Percentiles rank a stretch among this genome's conserved stretches.
Evolutionary conservation across 495 filamentous ascomycete species (phyloP).

Genomic region (Chaetomium fimeti): DNA sequence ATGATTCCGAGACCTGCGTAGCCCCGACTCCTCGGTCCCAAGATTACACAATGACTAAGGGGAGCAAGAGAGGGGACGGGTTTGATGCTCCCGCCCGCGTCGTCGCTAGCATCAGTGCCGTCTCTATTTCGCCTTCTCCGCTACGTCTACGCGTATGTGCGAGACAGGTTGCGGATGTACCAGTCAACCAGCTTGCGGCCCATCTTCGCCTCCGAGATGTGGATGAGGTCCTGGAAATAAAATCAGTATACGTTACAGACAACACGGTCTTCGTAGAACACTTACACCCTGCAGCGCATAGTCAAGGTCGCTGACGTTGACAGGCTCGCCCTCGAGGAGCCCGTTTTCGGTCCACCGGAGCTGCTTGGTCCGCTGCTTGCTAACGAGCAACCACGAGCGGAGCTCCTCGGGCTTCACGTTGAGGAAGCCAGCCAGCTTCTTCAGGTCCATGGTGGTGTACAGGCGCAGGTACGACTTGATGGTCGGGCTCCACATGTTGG

Average conservation of each 20-base stretch:
- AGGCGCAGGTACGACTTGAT: conserved; percentile 97
- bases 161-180: conserved; percentile 94
- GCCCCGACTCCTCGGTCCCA: conserved; percentile 5
- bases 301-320: conserved; percentile 88
- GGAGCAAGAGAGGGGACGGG: not conserved
- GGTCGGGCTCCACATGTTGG: conserved; percentile 91
- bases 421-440: conserved; percentile 95
- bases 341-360: conserved; percentile 89
- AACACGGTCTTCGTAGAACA: conserved; percentile 18
- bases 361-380: conserved; percentile 98
- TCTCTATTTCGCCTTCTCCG: too few relatives aligned
- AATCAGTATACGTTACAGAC: conserved; percentile 28
- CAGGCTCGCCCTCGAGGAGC: conserved; percentile 85
- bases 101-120: conserved; percentile 4
- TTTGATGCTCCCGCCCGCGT: not conserved
- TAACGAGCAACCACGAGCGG: conserved; percentile 84
- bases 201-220: conserved; percentile 97
- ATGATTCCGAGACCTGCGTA: conserved; percentile 16
- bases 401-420: conserved; percentile 92
- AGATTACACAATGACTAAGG: conserved; percentile 19
- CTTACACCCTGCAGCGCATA: conserved; percentile 91
- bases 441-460: conserved; percentile 98
- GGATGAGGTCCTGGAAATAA: conserved; percentile 73
- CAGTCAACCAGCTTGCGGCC: conserved; percentile 95
- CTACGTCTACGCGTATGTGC: conserved; percentile 63